Base-by-base conservation (phyloP, 73 alveolate species). In the Urostyla sp. region DNA sequence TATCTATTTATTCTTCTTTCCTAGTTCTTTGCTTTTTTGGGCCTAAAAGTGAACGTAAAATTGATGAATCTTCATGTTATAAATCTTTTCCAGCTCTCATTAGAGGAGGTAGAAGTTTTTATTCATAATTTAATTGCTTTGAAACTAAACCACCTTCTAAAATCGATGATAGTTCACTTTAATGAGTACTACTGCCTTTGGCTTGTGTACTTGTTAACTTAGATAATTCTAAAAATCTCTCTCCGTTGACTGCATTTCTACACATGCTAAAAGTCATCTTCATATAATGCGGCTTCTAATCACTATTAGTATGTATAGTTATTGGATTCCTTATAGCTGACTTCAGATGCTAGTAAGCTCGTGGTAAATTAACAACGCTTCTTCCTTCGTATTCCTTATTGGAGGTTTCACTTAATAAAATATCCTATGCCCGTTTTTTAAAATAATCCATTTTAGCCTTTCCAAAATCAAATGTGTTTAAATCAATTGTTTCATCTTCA, bases 261-360 rank as follows among this genome's bases (percentile, higher is more conserved):
- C 72, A 38, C 43, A 75, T 85, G 0, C 87, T 37, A 55, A 85
- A 85, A 6, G 92, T 84, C 72, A 53, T 66, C 72, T 84, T 84
- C 78, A 84, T 45, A 84, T 84, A 84, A 10, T 74, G 80, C 13
- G 85, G 83, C 45, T 69, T 45, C 21, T 5, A 3, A 2, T 69
- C 83, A 30, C 72, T 49, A 20, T 69, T 69, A 6, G 49, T 49
- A 40, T 83, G 91, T 1, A 75, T 84, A 58, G 75, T 75, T 1
- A 58, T 69, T 3, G 92, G 92, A 54, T 84, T 84, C 37, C 83
- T 73, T 18, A 84, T 35, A 11, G 53, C 27, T 11, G 50, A 61
- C 45, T 84, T 84, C 21, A 84, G 79, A 72, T 44, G 49, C 54
- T 84, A 74, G 40, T 74, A n/a, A 75, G 92, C 87, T 30, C 92